Conservation (phyloP, 371 early-diverging fungal genomes). For the Mortierella sp. region DNA sequence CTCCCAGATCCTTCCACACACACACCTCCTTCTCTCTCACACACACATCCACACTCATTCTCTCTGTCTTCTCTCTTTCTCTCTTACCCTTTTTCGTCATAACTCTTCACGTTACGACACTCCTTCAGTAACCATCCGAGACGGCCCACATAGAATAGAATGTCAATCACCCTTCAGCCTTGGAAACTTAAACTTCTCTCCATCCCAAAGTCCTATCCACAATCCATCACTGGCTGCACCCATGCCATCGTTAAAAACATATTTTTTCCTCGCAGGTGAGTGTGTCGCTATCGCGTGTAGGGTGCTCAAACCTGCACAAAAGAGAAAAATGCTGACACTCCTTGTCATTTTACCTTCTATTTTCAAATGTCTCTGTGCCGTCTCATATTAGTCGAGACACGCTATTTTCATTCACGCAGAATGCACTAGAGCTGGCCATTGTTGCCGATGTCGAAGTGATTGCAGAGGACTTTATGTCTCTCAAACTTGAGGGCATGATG, state of each 20-base stretch:
- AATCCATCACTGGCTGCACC: conserved; percentile 51
- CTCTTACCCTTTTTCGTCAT: too few species aligned
- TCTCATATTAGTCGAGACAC: conserved; percentile 71
- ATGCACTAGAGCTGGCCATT: conserved; percentile 78
- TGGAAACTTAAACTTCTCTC: conserved; percentile 54
- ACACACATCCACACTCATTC: too few species aligned
- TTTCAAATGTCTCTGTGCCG: too few species aligned
- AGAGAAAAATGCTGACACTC: too few species aligned
- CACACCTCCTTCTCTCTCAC: too few species aligned
- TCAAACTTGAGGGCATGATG: conserved; percentile 56
- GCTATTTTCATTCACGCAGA: conserved; percentile 81
- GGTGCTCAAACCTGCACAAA: too few species aligned
- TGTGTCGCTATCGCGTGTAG: too few species aligned
- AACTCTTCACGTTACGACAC: background rate
- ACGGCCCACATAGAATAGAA: background rate
- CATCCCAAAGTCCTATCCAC: conserved; percentile 36
- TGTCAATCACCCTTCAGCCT: conserved; percentile 49
- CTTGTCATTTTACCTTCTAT: too few species aligned
- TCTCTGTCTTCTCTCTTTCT: too few species aligned
- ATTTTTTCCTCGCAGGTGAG: conserved; percentile 59
- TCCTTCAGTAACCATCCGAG: background rate
- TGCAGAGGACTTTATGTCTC: conserved; percentile 63
- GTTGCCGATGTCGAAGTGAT: conserved; percentile 69
- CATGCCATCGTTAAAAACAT: conserved; percentile 76
- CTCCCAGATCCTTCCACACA: too few species aligned